These are phyloP conservation scores for Paulinella micropora DNA, from an alignment of 78 protist genomes.

Conservation along the genomic window DNA sequence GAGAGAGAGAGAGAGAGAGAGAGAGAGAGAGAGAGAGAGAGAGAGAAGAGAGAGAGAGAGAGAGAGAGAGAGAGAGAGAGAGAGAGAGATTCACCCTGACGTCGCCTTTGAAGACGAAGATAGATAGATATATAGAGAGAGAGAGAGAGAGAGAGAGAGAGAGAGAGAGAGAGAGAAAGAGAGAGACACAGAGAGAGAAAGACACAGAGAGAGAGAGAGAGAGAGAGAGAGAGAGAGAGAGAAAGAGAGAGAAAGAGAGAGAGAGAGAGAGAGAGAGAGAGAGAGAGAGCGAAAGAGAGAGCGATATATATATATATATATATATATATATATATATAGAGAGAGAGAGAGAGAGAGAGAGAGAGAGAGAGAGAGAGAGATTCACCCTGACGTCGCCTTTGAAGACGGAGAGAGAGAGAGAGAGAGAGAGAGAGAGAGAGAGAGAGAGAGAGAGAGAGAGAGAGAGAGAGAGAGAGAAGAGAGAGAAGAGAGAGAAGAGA, in stretches of 20 bases:
- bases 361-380: too few species aligned
- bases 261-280: too few species aligned
- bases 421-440: background rate
- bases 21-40: too few species aligned
- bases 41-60: background rate
- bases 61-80: background rate
- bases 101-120: too few species aligned
- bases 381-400: too few species aligned
- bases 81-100: too few species aligned
- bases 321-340: too few species aligned
- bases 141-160: background rate
- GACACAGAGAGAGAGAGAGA: background rate
- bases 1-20: too few species aligned
- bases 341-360: too few species aligned
- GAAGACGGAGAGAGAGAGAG: background rate
- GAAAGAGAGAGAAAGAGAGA: background rate
- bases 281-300: too few species aligned
- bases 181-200: background rate
- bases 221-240: background rate
- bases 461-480: background rate
- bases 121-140: too few species aligned
- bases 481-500: background rate
- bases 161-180: background rate
- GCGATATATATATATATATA: too few species aligned
- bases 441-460: background rate